Conservation (phyloP, 805 yeast species). For the Kodamaea kakaduensis region DNA sequence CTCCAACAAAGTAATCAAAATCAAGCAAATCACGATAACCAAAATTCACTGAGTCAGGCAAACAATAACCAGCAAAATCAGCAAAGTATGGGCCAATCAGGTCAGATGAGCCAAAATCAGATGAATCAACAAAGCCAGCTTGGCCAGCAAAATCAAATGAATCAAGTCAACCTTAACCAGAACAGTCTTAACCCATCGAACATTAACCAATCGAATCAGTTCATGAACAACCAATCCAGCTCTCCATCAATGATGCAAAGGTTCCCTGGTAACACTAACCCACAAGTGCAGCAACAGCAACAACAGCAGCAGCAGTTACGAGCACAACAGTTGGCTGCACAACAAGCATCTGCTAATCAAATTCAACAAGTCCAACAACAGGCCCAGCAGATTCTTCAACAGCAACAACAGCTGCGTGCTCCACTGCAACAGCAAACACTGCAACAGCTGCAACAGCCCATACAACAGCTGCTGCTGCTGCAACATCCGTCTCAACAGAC, state of each 20-base stretch:
- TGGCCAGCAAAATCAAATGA: no score
- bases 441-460: constrained; percentile 11
- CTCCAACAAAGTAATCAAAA: no score
- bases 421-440: constrained; percentile 10
- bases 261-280: constrained; percentile 6
- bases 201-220: no score
- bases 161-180: no score
- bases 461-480: constrained; percentile 11
- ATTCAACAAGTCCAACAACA: constrained; percentile 15
- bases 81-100: no score
- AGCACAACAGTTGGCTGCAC: constrained; percentile 11
- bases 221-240: constrained; percentile 6
- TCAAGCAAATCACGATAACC: no score
- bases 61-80: no score
- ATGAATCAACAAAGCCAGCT: no score
- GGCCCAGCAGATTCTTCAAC: constrained; percentile 13
- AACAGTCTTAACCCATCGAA: no score
- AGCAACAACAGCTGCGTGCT: constrained; percentile 9
- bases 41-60: no score
- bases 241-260: constrained; percentile 7
- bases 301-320: constrained; percentile 12
- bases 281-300: constrained; percentile 12
- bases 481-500: constrained; percentile 6
- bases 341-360: constrained; percentile 11
- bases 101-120: no score